Evolutionary conservation across 129 eudicot genomes (phyloP).

Genomic region (Chrysanthemum seticuspe): DNA sequence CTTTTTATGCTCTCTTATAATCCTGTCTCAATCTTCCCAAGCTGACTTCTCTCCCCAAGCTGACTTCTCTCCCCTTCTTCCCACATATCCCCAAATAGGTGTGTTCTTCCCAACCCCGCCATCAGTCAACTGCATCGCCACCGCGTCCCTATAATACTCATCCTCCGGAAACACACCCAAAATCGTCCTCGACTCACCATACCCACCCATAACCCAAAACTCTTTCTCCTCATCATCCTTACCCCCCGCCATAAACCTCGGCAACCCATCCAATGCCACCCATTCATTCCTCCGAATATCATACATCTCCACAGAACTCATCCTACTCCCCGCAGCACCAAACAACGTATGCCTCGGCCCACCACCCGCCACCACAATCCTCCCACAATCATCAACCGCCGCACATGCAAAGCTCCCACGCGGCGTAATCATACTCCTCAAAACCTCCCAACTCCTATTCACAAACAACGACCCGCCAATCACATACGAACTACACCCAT

Average conservation of each 20-base stretch:
- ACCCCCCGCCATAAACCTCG: slow-evolving; percentile 61
- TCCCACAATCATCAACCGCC: slow-evolving; percentile 30
- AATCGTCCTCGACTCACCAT: slow-evolving; percentile 84
- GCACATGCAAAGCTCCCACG: slow-evolving; percentile 94
- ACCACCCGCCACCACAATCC: slow-evolving; percentile 87
- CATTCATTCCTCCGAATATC: slow-evolving; percentile 77
- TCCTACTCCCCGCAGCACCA: slow-evolving; percentile 89
- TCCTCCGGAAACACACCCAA: slow-evolving; percentile 89
- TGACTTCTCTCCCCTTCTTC: slow-evolving; percentile 70
- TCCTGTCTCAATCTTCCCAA: slow-evolving; percentile 82
- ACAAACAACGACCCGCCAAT: slow-evolving; percentile 82
- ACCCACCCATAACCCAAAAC: slow-evolving; percentile 99
- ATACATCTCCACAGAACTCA: slow-evolving; percentile 83
- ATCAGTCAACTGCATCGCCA: slow-evolving; percentile 62
- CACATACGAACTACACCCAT: slow-evolving; percentile 51
- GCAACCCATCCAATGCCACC: slow-evolving; percentile 73
- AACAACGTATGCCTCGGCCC: slow-evolving; percentile 88
- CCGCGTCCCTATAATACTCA: slow-evolving; percentile 71
- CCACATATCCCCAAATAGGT: slow-evolving; percentile 98
- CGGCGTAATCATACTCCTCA: slow-evolving; percentile 67
- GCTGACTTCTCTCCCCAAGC: no score
- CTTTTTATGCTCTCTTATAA: no score
- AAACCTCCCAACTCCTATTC: slow-evolving; percentile 42
- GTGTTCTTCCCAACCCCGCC: slow-evolving; percentile 67
- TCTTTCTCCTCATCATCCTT: slow-evolving; percentile 47